Percentiles rank a stretch among this genome's conserved stretches.
phyloP scores from a whole-genome alignment of 2,329 filamentous ascomycete species.

The Colletotrichum tabaci region DNA sequence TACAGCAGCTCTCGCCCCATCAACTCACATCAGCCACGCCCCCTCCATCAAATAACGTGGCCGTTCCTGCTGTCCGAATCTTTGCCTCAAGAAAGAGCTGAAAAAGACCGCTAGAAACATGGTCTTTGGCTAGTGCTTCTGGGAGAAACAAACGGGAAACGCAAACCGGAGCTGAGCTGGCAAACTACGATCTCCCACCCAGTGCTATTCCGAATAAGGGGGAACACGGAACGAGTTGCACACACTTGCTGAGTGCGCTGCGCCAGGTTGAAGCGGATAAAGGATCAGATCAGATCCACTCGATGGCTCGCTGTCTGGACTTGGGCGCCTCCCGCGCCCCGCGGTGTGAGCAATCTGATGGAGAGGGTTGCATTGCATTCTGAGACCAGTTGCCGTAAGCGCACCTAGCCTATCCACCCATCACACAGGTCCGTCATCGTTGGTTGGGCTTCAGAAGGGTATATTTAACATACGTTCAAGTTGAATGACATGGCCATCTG shows the following conservation, averaged over 20 bases:
- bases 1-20: slow-evolving; percentile 11
- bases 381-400: slow-evolving; percentile 13
- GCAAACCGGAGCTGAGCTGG: slow-evolving; percentile 10
- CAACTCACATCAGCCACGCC: slow-evolving; percentile 9
- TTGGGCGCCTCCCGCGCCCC: slow-evolving; percentile 16
- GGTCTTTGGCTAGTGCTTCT: background rate
- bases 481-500: background rate
- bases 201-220: slow-evolving; percentile 21
- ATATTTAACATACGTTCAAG: background rate
- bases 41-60: slow-evolving; percentile 16
- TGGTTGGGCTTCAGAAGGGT: slow-evolving; percentile 12
- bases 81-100: slow-evolving; percentile 6
- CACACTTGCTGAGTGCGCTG: slow-evolving; percentile 6
- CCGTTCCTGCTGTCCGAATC: slow-evolving; percentile 15
- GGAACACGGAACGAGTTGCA: background rate
- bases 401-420: slow-evolving; percentile 14
- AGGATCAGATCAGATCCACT: slow-evolving; percentile 19
- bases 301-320: slow-evolving; percentile 10
- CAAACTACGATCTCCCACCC: background rate
- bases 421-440: slow-evolving; percentile 3
- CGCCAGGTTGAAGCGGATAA: slow-evolving; percentile 19
- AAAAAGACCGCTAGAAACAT: background rate
- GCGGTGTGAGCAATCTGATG: slow-evolving; percentile 15
- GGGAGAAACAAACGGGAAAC: slow-evolving; percentile 4
- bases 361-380: slow-evolving; percentile 26